A percentile compares a stretch with the other conserved stretches of the same genome.
These are phyloP conservation scores for Luvunga scandens DNA, from an alignment of 345 rosid genomes.

Conservation along the genomic window DNA sequence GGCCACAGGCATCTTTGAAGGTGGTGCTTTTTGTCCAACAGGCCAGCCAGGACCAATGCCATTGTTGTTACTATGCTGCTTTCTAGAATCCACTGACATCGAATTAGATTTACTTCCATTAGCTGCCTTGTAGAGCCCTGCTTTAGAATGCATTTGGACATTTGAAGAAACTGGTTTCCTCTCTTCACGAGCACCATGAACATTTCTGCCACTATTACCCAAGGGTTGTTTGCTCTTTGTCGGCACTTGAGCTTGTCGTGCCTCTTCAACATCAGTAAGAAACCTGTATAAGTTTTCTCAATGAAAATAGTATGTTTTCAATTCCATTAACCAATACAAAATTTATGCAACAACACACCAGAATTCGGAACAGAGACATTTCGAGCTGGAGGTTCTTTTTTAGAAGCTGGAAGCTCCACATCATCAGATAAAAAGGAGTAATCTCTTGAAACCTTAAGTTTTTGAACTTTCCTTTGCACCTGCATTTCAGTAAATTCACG, in stretches of 20 bases:
- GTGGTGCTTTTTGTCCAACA: conserved; percentile 37
- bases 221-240: conserved; percentile 47
- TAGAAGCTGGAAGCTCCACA: conserved; percentile 58
- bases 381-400: conserved; percentile 46
- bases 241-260: conserved; percentile 48
- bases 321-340: conserved; percentile 17
- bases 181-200: conserved; percentile 45
- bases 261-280: conserved; percentile 80
- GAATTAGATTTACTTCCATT: conserved; percentile 33
- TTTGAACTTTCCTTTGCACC: conserved; percentile 59
- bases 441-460: conserved; percentile 75
- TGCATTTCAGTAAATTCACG: conserved; percentile 23
- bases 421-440: conserved; percentile 90
- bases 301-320: conserved; percentile 50
- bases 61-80: conserved; percentile 43
- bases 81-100: conserved; percentile 39
- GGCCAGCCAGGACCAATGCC: conserved; percentile 62
- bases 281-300: conserved; percentile 66
- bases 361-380: conserved; percentile 39
- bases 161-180: conserved; percentile 37
- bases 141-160: conserved; percentile 41
- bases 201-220: conserved; percentile 43
- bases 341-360: conserved; percentile 45
- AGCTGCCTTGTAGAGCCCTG: conserved; percentile 35
- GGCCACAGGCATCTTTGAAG: conserved; percentile 32